These are phyloP conservation scores for Yarrowia yakushimensis DNA, from an alignment of 805 yeast genomes.

Conservation along the genomic window DNA sequence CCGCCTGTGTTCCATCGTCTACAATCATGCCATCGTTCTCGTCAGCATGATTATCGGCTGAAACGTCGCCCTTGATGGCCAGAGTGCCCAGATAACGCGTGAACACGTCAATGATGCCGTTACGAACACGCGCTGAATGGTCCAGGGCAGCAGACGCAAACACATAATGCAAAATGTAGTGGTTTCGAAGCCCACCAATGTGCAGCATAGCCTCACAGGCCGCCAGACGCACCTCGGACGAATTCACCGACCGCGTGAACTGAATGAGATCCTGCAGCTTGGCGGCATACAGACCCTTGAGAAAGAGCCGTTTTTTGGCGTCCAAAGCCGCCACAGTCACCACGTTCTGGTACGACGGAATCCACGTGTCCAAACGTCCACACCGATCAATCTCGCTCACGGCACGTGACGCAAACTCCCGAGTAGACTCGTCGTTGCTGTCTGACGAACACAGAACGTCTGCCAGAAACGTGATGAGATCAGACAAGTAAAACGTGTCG, in stretches of 20 bases:
- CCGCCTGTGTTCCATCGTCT: constrained; percentile 47
- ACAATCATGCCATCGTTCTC: constrained; percentile 50
- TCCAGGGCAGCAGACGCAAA: constrained; percentile 58
- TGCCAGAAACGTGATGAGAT: constrained; percentile 51
- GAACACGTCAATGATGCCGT: constrained; percentile 48
- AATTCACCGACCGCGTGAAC: constrained; percentile 48
- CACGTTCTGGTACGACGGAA: constrained; percentile 63
- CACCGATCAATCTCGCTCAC: constrained; percentile 68
- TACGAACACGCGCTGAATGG: constrained; percentile 50
- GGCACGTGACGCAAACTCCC: constrained; percentile 46
- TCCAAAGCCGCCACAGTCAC: constrained; percentile 55
- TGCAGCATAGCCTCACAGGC: constrained; percentile 69
- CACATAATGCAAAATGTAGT: constrained; percentile 56
- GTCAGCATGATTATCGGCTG: constrained; percentile 29
- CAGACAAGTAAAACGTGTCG: constrained; percentile 64
- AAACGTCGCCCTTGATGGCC: constrained; percentile 55
- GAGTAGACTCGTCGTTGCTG: constrained; percentile 15
- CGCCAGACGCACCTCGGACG: constrained; percentile 54
- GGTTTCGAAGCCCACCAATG: constrained; percentile 74
- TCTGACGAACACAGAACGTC: constrained; percentile 24
- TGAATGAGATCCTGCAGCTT: constrained; percentile 54
- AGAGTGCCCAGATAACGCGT: constrained; percentile 56
- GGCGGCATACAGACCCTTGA: constrained; percentile 51
- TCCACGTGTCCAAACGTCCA: constrained; percentile 79
- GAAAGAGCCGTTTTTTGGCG: constrained; percentile 58